Conservation (phyloP, 306 rosid genomes). For the Cucumis cinereus region DNA sequence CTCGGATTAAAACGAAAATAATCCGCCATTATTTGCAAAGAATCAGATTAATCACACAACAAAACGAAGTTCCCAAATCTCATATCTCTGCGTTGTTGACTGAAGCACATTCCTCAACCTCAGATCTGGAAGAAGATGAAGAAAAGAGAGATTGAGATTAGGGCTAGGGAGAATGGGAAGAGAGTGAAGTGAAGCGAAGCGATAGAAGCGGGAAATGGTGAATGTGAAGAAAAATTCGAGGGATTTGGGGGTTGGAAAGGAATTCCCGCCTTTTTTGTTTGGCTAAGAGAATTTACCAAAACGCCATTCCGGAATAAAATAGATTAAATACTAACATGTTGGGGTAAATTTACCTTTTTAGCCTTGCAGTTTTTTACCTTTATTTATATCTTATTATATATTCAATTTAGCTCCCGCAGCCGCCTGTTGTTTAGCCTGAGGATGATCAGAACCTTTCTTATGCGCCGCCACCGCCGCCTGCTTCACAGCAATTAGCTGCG, state of each 20-base stretch:
- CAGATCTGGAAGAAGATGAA: background rate
- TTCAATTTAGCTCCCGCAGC: constrained; percentile 10
- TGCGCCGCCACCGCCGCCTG: constrained; percentile 21
- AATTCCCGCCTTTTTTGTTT: constrained; percentile 7
- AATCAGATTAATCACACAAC: background rate
- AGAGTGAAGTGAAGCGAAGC: background rate
- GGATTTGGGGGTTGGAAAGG: background rate
- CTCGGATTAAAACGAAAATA: background rate
- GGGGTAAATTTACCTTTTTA: no score
- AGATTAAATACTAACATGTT: no score
- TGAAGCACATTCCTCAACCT: background rate
- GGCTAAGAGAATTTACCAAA: background rate
- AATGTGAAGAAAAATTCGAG: background rate
- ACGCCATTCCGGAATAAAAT: background rate
- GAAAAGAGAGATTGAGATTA: background rate
- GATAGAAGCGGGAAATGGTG: background rate
- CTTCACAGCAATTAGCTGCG: constrained; percentile 47
- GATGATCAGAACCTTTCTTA: constrained; percentile 24
- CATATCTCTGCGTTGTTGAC: background rate
- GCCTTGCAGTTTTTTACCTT: no score
- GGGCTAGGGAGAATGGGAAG: background rate
- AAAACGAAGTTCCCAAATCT: background rate
- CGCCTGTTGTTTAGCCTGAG: constrained; percentile 24
- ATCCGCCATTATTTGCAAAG: background rate
- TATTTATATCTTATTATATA: background rate